These are phyloP conservation scores for Asterophora lycoperdoides DNA, from an alignment of 768 basidiomycete species.

Conservation along the genomic window DNA sequence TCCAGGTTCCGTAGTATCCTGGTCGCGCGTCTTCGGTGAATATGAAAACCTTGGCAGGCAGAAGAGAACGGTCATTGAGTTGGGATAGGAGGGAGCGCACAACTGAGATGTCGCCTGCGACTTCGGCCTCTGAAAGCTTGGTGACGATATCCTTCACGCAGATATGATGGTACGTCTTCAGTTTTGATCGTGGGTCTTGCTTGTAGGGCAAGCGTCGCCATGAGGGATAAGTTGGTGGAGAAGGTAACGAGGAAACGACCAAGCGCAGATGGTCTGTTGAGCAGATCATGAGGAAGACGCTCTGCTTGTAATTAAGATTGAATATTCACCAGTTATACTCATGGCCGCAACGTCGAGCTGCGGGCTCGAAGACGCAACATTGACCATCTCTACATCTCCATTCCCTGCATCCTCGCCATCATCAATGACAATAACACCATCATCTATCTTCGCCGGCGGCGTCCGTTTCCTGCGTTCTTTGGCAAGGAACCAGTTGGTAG, in stretches of 20 bases:
- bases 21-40: constrained; percentile 85
- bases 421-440: constrained; percentile 60
- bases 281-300: constrained; percentile 3
- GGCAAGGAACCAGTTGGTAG: constrained; percentile 62
- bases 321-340: constrained; percentile 37
- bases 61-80: constrained; percentile 54
- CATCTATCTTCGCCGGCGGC: constrained; percentile 18
- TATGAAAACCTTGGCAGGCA: constrained; percentile 79
- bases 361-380: constrained; percentile 11
- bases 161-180: constrained; percentile 34
- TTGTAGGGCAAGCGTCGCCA: constrained; percentile 15
- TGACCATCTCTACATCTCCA: constrained; percentile 23
- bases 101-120: constrained; percentile 63
- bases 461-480: constrained; percentile 23
- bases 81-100: constrained; percentile 61
- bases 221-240: constrained; percentile 19
- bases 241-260: constrained; percentile 33
- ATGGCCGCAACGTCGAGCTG: constrained; percentile 28
- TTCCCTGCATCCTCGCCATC: constrained; percentile 12
- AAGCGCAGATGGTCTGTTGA: constrained; percentile 35
- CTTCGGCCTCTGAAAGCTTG: constrained; percentile 72
- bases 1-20: constrained; percentile 95
- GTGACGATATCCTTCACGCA: constrained; percentile 48
- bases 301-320: background rate
- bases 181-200: constrained; percentile 27